A percentile compares a stretch with the other conserved stretches of the same genome.
Evolutionary conservation across 2,329 filamentous ascomycete species (phyloP).

Genomic region (Penicillium freii): DNA sequence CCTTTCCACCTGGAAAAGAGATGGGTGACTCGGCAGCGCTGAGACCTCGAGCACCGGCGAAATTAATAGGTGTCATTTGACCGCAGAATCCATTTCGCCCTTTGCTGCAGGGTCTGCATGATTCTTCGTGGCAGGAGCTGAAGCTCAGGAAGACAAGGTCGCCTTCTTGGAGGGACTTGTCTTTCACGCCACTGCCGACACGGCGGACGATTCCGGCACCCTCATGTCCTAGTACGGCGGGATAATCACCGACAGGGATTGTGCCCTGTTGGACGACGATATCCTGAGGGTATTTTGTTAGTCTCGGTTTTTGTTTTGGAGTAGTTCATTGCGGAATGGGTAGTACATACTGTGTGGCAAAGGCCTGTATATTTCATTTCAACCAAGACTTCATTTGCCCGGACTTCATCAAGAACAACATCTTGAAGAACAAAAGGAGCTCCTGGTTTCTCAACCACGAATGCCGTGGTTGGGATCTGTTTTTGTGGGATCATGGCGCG

Average conservation of each 20-base stretch:
- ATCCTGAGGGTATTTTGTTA: conserved; percentile 17
- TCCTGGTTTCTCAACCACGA: conserved; percentile 19
- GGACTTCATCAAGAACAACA: conserved; percentile 29
- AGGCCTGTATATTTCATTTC: conserved; percentile 39
- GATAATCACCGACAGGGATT: conserved; percentile 26
- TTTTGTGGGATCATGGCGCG: conserved; percentile 19
- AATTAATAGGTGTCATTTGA: conserved; percentile 25
- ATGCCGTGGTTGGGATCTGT: conserved; percentile 21
- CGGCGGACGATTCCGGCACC: conserved; percentile 29
- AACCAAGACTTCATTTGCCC: conserved; percentile 33
- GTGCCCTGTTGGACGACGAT: conserved; percentile 28
- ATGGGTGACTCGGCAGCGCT: conserved; percentile 21
- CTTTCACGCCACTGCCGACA: conserved; percentile 27
- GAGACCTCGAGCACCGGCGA: conserved; percentile 22
- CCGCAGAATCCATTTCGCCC: conserved; percentile 23
- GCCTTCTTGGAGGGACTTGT: conserved; percentile 29
- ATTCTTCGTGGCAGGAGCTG: conserved; percentile 18
- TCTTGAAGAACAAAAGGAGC: conserved; percentile 25
- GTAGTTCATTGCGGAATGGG: neutral
- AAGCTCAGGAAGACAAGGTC: conserved; percentile 34
- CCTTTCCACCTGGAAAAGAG: conserved; percentile 17
- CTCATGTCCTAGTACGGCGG: conserved; percentile 30
- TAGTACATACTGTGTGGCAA: conserved; percentile 30
- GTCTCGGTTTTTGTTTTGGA: neutral
- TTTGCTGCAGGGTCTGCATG: conserved; percentile 20